Percentiles rank a stretch among this genome's conserved stretches.
phyloP scores from a whole-genome alignment of 345 rosid species.

The Eucalyptus globulus region DNA sequence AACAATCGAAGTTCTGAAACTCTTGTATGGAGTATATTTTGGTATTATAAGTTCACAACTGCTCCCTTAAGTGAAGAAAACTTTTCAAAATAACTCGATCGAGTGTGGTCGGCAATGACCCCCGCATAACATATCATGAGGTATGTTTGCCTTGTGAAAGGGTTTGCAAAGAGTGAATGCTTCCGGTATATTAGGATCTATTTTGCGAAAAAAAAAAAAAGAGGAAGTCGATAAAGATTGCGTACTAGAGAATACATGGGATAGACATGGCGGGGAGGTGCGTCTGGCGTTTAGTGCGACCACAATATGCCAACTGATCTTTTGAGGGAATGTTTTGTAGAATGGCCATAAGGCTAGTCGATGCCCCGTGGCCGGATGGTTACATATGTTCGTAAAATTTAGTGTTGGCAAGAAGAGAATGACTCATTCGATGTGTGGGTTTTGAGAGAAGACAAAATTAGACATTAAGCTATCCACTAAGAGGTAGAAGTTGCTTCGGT shows the following conservation, averaged over 20 bases:
- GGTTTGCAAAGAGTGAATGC: neutral
- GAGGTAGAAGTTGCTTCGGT: neutral
- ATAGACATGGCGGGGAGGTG: neutral
- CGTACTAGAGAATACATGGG: neutral
- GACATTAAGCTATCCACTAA: too few species aligned
- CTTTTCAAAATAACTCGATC: neutral
- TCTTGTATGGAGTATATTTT: neutral
- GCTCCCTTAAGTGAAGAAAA: neutral
- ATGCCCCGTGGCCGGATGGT: neutral
- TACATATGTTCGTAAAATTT: neutral
- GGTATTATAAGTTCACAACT: fast-evolving
- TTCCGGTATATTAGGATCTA: neutral
- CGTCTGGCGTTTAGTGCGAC: neutral
- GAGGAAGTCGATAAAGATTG: neutral
- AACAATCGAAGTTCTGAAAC: neutral
- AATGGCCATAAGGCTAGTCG: neutral
- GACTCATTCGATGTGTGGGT: neutral
- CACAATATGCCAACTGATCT: neutral
- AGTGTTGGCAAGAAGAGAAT: neutral
- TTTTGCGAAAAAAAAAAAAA: neutral
- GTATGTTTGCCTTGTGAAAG: neutral
- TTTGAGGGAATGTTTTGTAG: neutral
- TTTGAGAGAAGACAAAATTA: neutral
- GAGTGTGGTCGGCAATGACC: neutral
- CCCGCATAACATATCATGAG: neutral